A percentile compares a stretch with the other conserved stretches of the same genome.
Evolutionary conservation across 805 yeast genomes (phyloP).

Genomic region (Saturnispora ahearnii): DNA sequence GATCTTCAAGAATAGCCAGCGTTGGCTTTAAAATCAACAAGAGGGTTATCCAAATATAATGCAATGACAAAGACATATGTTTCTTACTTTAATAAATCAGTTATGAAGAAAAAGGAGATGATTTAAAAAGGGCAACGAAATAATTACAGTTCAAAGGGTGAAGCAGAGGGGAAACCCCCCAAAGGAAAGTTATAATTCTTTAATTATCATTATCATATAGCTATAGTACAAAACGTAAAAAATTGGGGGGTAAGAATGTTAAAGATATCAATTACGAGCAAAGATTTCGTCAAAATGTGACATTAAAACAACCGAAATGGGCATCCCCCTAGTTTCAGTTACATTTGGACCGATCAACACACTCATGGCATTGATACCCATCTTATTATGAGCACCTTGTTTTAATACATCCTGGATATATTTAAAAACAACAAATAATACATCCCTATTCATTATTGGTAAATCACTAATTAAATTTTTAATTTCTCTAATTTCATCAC

Average conservation of each 20-base stretch:
- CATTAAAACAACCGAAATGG: constrained; percentile 23
- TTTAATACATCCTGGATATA: constrained; percentile 57
- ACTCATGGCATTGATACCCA: constrained; percentile 65
- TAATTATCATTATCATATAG: too few species aligned
- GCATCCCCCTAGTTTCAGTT: constrained; percentile 27
- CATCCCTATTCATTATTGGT: constrained; percentile 48
- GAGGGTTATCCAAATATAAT: not conserved
- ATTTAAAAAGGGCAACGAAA: not conserved
- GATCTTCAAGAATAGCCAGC: not conserved
- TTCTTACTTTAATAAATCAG: not conserved
- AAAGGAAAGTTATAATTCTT: too few species aligned
- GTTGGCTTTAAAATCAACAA: not conserved
- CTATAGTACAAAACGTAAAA: not conserved
- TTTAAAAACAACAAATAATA: constrained; percentile 56
- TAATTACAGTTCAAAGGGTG: not conserved
- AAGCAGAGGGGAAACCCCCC: too few species aligned
- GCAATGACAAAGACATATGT: not conserved
- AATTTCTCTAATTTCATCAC: constrained; percentile 9
- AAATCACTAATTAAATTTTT: constrained; percentile 32
- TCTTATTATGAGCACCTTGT: constrained; percentile 58
- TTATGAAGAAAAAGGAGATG: not conserved
- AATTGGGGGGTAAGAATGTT: too few species aligned
- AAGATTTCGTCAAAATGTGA: constrained; percentile 24
- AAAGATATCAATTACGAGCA: constrained; percentile 6
- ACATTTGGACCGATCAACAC: constrained; percentile 31